These are phyloP conservation scores for Sinapis alba DNA, from an alignment of 441 rosid genomes.

Conservation along the genomic window DNA sequence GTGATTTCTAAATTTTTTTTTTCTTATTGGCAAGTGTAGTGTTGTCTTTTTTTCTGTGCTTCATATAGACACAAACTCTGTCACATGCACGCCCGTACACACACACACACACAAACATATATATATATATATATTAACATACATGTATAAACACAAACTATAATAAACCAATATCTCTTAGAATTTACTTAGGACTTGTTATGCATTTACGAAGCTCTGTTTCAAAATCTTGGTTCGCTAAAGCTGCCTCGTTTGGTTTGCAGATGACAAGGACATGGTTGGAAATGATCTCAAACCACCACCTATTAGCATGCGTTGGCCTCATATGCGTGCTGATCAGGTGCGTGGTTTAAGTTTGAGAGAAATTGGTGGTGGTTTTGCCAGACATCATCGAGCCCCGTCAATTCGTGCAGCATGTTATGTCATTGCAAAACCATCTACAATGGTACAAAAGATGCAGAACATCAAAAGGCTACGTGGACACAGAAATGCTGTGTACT, in stretches of 20 bases:
- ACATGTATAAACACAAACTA: background rate
- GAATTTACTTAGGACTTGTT: slow-evolving; percentile 15
- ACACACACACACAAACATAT: background rate
- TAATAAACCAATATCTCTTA: background rate
- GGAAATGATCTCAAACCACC: slow-evolving; percentile 50
- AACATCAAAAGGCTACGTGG: slow-evolving; percentile 91
- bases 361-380: slow-evolving; percentile 99
- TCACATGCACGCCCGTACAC: background rate
- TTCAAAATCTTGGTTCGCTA: slow-evolving; percentile 3
- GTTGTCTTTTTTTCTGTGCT: background rate
- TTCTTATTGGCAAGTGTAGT: background rate
- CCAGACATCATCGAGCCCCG: slow-evolving; percentile 96
- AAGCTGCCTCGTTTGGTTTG: slow-evolving; percentile 35
- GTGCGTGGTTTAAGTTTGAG: slow-evolving; percentile 89
- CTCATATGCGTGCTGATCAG: slow-evolving; percentile 92
- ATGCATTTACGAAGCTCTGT: background rate
- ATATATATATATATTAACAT: background rate
- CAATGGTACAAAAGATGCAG: slow-evolving; percentile 97
- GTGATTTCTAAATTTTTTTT: slow-evolving; percentile 49
- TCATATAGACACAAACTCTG: background rate
- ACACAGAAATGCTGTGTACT: slow-evolving; percentile 98
- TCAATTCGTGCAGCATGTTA: slow-evolving; percentile 92
- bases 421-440: slow-evolving; percentile 89
- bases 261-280: slow-evolving; percentile 53
- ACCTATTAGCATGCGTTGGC: slow-evolving; percentile 89